Evolutionary conservation across 495 filamentous ascomycete genomes (phyloP).

Genomic region (Xylaria nigripes): DNA sequence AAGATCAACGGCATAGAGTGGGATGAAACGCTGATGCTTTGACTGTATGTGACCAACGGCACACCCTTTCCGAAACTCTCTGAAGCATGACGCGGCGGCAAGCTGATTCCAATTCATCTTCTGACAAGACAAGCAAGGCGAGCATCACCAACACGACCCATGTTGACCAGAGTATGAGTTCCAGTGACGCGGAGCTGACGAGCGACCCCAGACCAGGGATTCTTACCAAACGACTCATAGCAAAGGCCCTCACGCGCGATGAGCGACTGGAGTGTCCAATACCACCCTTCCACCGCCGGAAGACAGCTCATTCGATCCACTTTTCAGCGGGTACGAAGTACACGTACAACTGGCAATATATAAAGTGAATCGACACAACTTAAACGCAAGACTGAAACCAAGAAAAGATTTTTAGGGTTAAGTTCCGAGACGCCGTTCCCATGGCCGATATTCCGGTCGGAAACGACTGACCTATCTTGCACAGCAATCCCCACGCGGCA

Average conservation of each 20-base stretch:
- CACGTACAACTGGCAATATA: constrained; percentile 23
- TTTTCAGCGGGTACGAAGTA: constrained; percentile 35
- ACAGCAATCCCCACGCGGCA: constrained; percentile 25
- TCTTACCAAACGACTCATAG: constrained; percentile 61
- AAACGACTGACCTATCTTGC: constrained; percentile 18
- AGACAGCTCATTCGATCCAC: constrained; percentile 20
- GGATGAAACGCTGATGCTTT: constrained; percentile 19
- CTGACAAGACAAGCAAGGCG: constrained; percentile 16
- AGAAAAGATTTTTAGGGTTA: constrained; percentile 61
- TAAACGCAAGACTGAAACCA: constrained; percentile 49
- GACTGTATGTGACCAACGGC: constrained; percentile 37
- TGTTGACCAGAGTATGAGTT: constrained; percentile 49
- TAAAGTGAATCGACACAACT: constrained; percentile 35
- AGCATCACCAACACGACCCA: constrained; percentile 40
- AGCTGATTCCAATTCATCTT: constrained; percentile 29
- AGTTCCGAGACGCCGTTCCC: constrained; percentile 60
- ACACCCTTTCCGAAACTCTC: constrained; percentile 32
- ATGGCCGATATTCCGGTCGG: constrained; percentile 26
- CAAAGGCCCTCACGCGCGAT: constrained; percentile 32
- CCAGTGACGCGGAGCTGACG: constrained; percentile 53
- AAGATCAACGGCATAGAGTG: constrained; percentile 21
- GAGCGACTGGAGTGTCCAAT: constrained; percentile 37
- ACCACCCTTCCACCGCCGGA: constrained; percentile 32
- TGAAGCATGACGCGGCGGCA: constrained; percentile 23
- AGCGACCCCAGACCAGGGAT: constrained; percentile 53